These are phyloP conservation scores for Adansonia gregorii DNA, from an alignment of 441 rosid species.

Conservation along the genomic window DNA sequence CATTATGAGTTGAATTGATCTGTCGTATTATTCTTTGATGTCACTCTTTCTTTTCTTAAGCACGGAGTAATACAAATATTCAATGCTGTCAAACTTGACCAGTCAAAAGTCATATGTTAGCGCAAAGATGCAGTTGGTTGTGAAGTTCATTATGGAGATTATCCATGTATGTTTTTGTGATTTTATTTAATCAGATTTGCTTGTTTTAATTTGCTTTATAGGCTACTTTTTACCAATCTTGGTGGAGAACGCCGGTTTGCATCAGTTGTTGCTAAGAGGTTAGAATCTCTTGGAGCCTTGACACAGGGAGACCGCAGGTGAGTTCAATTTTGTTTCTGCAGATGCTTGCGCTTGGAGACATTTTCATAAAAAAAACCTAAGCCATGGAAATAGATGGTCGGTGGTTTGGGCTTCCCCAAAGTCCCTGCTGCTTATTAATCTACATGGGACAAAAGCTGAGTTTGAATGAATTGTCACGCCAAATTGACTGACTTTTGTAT, in stretches of 20 bases:
- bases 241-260: slow-evolving; percentile 99
- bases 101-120: slow-evolving; percentile 16
- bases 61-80: neutral
- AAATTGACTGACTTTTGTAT: neutral
- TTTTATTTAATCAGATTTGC: slow-evolving; percentile 21
- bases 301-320: slow-evolving; percentile 99
- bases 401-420: neutral
- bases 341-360: neutral
- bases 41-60: slow-evolving; percentile 1
- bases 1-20: slow-evolving; percentile 13
- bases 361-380: neutral
- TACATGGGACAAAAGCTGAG: neutral
- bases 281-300: slow-evolving; percentile 96
- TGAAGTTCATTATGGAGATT: neutral
- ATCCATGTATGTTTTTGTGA: neutral
- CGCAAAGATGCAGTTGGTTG: neutral
- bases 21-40: slow-evolving; percentile 20
- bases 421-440: neutral
- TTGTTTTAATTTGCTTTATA: slow-evolving; percentile 35
- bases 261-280: slow-evolving; percentile 96
- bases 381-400: neutral
- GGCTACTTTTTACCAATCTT: slow-evolving; percentile 89
- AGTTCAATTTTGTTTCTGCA: slow-evolving; percentile 31
- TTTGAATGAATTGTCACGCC: slow-evolving; percentile 11
- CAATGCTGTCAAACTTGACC: neutral